Evolutionary conservation across 768 basidiomycete genomes (phyloP), one percentile per base, ranked within the genome.

Genomic region (Gloeophyllum trabeum): DNA sequence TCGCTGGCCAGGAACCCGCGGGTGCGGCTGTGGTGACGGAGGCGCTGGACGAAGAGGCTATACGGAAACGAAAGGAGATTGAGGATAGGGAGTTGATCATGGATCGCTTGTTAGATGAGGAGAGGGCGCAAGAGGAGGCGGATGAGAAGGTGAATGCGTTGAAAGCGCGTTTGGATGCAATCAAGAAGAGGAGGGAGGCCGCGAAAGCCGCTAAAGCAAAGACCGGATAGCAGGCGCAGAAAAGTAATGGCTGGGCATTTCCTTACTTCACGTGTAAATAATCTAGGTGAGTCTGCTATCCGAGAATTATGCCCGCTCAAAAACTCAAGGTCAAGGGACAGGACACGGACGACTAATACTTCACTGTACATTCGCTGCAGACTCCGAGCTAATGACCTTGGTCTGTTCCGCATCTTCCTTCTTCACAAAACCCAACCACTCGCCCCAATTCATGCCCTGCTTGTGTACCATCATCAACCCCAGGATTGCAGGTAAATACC

Each of bases 391-490:
- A n/a, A n/a, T n/a, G n/a, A n/a, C n/a, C n/a, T n/a, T n/a, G n/a
- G n/a, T n/a, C 28, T 30, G 10, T 37, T 42, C 41, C 30, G 5
- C 24, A 36, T 62, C 55, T 22, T 51, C 51, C 14, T 56, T 45
- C n/a, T 49, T 49, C 20, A 22, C 18, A 6, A 72, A 39, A 6
- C 75, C 71, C 6, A 78, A 24, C 79, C 80, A 83, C 35, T 73
- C 62, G 20, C 67, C 51, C 88, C 87, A 91, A 48, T 83, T 79
- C 51, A 85, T 66, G 1, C 85, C 84, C 52, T 81, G 78, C 64
- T 97, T 97, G 61, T 94, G 91, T 43, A 85, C 66, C 88, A 99
- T 91, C 86, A 93, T 91, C 50, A 98, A 65, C 2, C 79, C 90
- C 47, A 98, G 67, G 4, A 97, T 66, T 4, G 84, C 81, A 0